Conservation (phyloP, 163 green algal species). For the Prototheca wickerhamii region DNA sequence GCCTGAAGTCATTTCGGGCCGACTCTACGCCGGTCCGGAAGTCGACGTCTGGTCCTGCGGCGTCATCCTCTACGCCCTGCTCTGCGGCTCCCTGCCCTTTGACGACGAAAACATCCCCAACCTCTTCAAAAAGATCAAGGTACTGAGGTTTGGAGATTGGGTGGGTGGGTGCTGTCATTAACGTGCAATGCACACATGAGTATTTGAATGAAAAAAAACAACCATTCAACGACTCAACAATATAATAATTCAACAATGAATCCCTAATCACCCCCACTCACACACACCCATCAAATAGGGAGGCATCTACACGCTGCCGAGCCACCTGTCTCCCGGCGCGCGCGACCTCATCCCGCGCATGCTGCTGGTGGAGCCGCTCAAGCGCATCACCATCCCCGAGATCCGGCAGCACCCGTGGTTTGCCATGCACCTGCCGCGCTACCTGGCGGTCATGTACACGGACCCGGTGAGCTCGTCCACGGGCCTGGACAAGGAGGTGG, state of each 20-base stretch:
- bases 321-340: constrained; percentile 86
- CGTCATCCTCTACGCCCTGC: constrained; percentile 97
- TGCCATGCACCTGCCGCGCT: constrained; percentile 82
- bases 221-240: too few species aligned
- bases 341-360: constrained; percentile 96
- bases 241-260: too few species aligned
- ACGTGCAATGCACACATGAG: too few species aligned
- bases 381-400: constrained; percentile 97
- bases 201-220: too few species aligned
- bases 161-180: too few species aligned
- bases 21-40: constrained; percentile 93
- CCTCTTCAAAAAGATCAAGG: constrained; percentile 99
- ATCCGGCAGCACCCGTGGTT: constrained; percentile 97
- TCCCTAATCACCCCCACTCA: background rate
- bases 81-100: constrained; percentile 96
- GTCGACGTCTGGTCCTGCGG: constrained; percentile 98
- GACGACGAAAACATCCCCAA: constrained; percentile 99
- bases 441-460: constrained; percentile 91
- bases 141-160: background rate
- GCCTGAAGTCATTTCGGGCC: constrained; percentile 94
- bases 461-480: constrained; percentile 36
- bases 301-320: constrained; percentile 95
- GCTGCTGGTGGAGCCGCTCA: constrained; percentile 97
- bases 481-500: constrained; percentile 63
- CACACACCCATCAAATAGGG: constrained; percentile 15